These are phyloP conservation scores for Sequoiadendron giganteum DNA, from an alignment of 75 land plant species.

Conservation along the genomic window DNA sequence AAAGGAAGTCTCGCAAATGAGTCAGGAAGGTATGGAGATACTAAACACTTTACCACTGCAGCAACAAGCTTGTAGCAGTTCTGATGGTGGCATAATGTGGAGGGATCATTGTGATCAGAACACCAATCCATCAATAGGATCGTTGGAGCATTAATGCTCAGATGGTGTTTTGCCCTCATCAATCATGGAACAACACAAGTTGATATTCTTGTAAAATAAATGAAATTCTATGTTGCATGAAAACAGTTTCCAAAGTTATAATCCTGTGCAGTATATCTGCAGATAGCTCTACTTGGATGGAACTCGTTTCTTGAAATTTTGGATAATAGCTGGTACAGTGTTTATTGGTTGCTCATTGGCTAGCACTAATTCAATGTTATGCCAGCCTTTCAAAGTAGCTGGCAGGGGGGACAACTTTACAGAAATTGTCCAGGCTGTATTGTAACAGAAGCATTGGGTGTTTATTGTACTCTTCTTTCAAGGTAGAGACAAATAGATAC, in stretches of 20 bases:
- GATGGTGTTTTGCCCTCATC: not conserved
- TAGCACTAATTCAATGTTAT: not conserved
- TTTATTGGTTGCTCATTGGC: not conserved
- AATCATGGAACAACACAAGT: not conserved
- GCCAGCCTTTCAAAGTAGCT: not conserved
- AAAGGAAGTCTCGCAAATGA: conserved; percentile 92
- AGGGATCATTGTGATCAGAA: conserved; percentile 45
- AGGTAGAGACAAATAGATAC: not conserved
- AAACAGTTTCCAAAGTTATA: not conserved
- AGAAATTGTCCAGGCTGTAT: not conserved
- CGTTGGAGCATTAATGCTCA: conserved; percentile 32
- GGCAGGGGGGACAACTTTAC: not conserved
- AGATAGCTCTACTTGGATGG: not conserved
- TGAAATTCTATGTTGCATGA: not conserved
- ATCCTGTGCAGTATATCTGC: not conserved
- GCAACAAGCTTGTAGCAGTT: conserved; percentile 85
- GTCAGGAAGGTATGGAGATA: conserved; percentile 68
- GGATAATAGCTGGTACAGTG: not conserved
- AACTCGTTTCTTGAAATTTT: not conserved
- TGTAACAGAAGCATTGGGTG: not conserved
- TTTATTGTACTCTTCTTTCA: not conserved
- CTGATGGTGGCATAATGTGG: conserved; percentile 71
- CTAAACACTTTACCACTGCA: conserved; percentile 40
- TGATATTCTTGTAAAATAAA: not conserved
- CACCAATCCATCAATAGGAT: conserved; percentile 30